Evolutionary conservation across 306 rosid genomes (phyloP).

Genomic region (Astragalus glycyphyllos): DNA sequence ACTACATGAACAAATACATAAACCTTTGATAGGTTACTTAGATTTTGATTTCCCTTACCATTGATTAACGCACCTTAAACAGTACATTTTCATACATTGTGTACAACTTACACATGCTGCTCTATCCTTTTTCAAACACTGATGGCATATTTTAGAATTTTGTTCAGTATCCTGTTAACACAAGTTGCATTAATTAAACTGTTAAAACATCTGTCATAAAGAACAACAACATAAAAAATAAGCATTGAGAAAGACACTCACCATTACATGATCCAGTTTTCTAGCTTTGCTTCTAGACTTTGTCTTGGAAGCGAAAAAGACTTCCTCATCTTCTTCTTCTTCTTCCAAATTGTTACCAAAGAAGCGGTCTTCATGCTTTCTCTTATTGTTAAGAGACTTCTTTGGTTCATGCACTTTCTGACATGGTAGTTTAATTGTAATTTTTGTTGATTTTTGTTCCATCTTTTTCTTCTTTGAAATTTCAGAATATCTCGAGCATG

Average conservation of each 20-base stretch:
- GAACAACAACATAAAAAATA: background rate
- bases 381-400: constrained; percentile 34
- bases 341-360: background rate
- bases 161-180: constrained; percentile 39
- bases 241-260: constrained; percentile 24
- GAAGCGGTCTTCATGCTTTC: constrained; percentile 16
- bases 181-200: constrained; percentile 10
- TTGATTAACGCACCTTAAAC: constrained; percentile 57
- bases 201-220: background rate
- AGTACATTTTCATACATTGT: constrained; percentile 64
- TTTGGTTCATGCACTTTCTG: constrained; percentile 37
- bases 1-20: background rate
- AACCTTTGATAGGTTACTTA: background rate
- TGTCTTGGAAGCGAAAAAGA: constrained; percentile 14
- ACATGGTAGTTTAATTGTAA: background rate
- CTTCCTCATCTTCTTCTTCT: constrained; percentile 33
- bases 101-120: constrained; percentile 51
- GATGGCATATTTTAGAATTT: constrained; percentile 59
- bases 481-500: constrained; percentile 23
- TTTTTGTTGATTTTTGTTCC: constrained; percentile 11
- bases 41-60: constrained; percentile 53
- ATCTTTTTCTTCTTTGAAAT: constrained; percentile 28
- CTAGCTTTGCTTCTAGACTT: constrained; percentile 45
- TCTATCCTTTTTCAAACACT: constrained; percentile 61
- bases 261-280: constrained; percentile 16